Base-by-base conservation (phyloP, 78 protist genomes). In the slime mould (Dictyostelium discoideum) region DNA sequence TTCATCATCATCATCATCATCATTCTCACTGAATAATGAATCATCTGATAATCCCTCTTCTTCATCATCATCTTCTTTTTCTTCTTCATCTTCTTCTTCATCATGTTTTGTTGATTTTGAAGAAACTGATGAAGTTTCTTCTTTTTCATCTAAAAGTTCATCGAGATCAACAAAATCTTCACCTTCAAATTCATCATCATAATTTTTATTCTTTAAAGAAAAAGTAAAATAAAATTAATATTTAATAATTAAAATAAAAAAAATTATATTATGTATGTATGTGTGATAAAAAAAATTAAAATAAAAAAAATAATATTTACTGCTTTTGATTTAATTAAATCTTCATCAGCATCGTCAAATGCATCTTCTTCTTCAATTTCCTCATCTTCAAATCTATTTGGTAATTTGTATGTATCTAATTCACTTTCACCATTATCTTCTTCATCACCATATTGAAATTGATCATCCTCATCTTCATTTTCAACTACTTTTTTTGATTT, bases 81-180 rank as follows among this genome's bases (percentile, higher is more conserved):
- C 60, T 16, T 82, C 11, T 14, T 87, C 84, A 2, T 57, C 85
- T 9, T 89, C 86, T 50, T 86, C 63, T 2, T 39, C 63, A 50
- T 39, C 9, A 57, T 39, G 20, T 77, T 46, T 50, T 3, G 8
- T 24, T 57, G 77, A 65, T 60, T 57, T 8, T 26, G 72, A 11
- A 73, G 18, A 72, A 37, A 29, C 39, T 65, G 94, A 79, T 67
- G 84, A 81, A 40, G 14, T 80, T 13, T 63, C 95, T 72, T 82
- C 88, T 50, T 90, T 87, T 72, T 82, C 88, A 82, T 90, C 95
- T 67, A 90, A 60, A n/a, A 89, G 54, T 11, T 89, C 94, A 46
- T 48, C 18, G 39, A 90, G 44, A 73, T 90, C 95, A 82, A 82
- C 48, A 29, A 39, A 78, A n/a, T 88, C 94, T 57, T 79, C 95